Evolutionary conservation across 169 alveolate genomes (phyloP).

Genomic region (Cystoisospora suis): DNA sequence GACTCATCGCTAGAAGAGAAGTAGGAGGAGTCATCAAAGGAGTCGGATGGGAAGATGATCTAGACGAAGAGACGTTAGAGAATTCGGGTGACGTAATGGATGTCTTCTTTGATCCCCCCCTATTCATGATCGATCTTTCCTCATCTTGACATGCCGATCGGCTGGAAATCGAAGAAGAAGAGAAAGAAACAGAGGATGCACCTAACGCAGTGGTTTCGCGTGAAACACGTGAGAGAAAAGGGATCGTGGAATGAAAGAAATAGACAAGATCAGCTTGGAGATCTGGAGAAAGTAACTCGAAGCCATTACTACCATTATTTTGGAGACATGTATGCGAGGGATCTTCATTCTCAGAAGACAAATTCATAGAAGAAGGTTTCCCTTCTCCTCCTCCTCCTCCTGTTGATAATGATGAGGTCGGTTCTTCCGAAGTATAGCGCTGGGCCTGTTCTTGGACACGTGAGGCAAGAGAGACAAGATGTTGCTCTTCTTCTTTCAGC

Average conservation of each 20-base stretch:
- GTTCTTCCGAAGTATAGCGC: background rate
- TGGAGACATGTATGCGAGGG: too few species aligned
- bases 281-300: conserved; percentile 18
- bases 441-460: conserved; percentile 20
- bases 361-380: background rate
- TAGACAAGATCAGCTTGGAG: conserved; percentile 49
- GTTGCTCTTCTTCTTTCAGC: background rate
- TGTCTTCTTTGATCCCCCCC: too few species aligned
- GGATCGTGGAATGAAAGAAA: conserved; percentile 42
- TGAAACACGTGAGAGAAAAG: conserved; percentile 57
- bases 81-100: too few species aligned
- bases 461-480: background rate
- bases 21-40: too few species aligned
- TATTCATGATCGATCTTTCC: background rate
- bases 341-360: background rate
- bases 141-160: background rate
- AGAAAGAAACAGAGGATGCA: conserved; percentile 33
- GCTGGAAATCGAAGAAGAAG: background rate
- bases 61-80: too few species aligned
- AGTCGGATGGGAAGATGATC: too few species aligned
- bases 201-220: conserved; percentile 39
- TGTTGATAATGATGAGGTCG: background rate
- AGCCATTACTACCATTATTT: background rate
- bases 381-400: background rate
- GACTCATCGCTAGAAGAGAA: too few species aligned